Percentiles rank a stretch among this genome's conserved stretches.
Evolutionary conservation across 2,329 filamentous ascomycete genomes (phyloP).

Genomic region (Aspergillus novofumigatus): DNA sequence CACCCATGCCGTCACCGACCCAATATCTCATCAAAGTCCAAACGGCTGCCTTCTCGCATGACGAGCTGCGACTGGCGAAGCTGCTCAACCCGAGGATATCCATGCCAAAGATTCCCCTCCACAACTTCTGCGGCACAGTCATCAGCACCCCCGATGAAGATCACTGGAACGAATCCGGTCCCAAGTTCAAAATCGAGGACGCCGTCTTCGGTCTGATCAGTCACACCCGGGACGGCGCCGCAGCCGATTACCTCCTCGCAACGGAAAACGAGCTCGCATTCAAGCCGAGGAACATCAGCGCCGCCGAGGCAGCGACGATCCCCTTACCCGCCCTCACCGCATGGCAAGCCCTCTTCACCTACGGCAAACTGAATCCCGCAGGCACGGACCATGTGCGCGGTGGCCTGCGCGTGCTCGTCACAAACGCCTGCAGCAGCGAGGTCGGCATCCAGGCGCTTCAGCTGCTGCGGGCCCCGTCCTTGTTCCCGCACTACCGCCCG

Average conservation of each 20-base stretch:
- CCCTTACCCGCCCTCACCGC: constrained; percentile 38
- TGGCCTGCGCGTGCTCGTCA: constrained; percentile 34
- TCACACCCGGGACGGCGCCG: constrained; percentile 37
- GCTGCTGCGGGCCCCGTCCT: constrained; percentile 31
- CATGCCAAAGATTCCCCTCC: constrained; percentile 35
- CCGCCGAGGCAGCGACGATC: constrained; percentile 33
- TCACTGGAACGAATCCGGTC: constrained; percentile 25
- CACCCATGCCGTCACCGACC: constrained; percentile 29
- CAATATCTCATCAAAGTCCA: constrained; percentile 41
- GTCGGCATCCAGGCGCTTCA: constrained; percentile 36
- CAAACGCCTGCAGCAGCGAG: constrained; percentile 34
- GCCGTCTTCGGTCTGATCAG: constrained; percentile 37
- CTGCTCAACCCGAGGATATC: constrained; percentile 25
- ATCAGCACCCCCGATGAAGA: constrained; percentile 32
- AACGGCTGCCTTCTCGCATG: constrained; percentile 36
- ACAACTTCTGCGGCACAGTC: constrained; percentile 39
- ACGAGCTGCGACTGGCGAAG: constrained; percentile 30
- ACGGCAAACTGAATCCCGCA: constrained; percentile 30
- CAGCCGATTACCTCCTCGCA: constrained; percentile 39
- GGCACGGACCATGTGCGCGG: constrained; percentile 8
- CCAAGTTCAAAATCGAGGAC: constrained; percentile 39
- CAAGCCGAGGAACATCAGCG: constrained; percentile 35
- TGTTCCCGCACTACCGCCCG: constrained; percentile 28
- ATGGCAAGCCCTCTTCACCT: constrained; percentile 40
- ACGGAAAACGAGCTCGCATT: constrained; percentile 36